phyloP scores from a whole-genome alignment of 306 rosid genomes.

The Gynostemma pentaphyllum region DNA sequence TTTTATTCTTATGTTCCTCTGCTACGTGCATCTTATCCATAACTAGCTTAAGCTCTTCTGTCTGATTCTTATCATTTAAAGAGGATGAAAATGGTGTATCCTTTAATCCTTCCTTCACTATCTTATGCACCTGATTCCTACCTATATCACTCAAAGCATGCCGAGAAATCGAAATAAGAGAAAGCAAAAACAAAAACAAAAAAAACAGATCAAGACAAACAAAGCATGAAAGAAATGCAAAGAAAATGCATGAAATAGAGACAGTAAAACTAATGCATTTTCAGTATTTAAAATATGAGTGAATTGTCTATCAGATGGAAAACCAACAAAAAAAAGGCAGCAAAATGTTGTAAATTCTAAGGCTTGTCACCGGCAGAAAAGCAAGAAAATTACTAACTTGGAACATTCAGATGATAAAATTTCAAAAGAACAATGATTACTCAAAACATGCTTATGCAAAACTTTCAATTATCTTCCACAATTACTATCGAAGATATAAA shows the following conservation, averaged over 20 bases:
- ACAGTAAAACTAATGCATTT: neutral
- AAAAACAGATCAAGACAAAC: neutral
- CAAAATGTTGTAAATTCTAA: too few relatives aligned
- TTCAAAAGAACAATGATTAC: neutral
- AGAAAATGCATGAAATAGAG: neutral
- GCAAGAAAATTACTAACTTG: neutral
- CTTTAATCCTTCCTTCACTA: conserved; percentile 22
- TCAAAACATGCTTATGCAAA: neutral
- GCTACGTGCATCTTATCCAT: conserved; percentile 31
- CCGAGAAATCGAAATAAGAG: neutral
- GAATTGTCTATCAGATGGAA: neutral
- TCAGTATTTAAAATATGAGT: neutral
- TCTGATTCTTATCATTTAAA: conserved; percentile 22
- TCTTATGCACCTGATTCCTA: conserved; percentile 30
- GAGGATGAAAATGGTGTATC: conserved; percentile 22
- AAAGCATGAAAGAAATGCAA: neutral
- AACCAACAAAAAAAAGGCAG: neutral
- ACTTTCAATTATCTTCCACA: neutral
- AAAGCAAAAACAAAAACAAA: neutral
- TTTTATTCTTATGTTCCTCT: conserved; percentile 20
- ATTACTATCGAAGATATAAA: neutral
- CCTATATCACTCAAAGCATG: conserved; percentile 29
- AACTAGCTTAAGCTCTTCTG: conserved; percentile 25
- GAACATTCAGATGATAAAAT: too few relatives aligned
- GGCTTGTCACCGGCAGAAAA: too few relatives aligned